Conservation (phyloP, 2,329 filamentous ascomycete species). For the Lasiodiplodia hormozganensis region DNA sequence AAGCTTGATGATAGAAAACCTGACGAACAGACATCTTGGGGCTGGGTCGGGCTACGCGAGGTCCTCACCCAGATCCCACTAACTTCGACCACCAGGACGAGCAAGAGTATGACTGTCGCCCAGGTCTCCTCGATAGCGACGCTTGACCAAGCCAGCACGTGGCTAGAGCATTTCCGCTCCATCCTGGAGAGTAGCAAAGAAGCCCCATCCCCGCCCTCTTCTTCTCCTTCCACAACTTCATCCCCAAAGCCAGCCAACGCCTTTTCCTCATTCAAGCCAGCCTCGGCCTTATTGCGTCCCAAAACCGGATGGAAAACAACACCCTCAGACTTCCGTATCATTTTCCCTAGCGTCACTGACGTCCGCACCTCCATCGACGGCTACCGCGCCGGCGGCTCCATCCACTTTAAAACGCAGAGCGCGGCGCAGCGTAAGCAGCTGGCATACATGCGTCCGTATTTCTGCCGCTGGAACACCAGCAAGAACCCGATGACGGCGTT, state of each 20-base stretch:
- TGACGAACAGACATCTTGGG: slow-evolving; percentile 68
- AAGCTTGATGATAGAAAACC: slow-evolving; percentile 52
- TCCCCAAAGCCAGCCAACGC: not conserved
- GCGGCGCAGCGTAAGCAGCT: slow-evolving; percentile 76
- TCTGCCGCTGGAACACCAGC: slow-evolving; percentile 71
- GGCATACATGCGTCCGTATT: slow-evolving; percentile 70
- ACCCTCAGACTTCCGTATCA: slow-evolving; percentile 68
- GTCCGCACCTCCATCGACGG: slow-evolving; percentile 79
- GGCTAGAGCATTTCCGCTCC: slow-evolving; percentile 69
- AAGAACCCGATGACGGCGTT: slow-evolving; percentile 33
- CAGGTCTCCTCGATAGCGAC: slow-evolving; percentile 86
- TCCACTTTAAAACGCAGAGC: slow-evolving; percentile 80
- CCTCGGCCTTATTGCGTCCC: not conserved
- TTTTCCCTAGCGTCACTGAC: slow-evolving; percentile 83
- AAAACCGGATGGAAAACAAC: not conserved
- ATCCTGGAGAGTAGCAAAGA: slow-evolving; percentile 42
- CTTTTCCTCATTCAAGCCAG: not conserved
- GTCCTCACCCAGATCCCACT: slow-evolving; percentile 58
- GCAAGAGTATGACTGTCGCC: slow-evolving; percentile 53
- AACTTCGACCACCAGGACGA: slow-evolving; percentile 58
- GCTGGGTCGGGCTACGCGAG: slow-evolving; percentile 73
- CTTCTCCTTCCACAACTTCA: not conserved
- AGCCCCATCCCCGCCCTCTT: not conserved
- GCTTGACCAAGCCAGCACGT: slow-evolving; percentile 72
- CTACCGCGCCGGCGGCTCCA: slow-evolving; percentile 77